phyloP scores from a whole-genome alignment of 306 rosid species.

The Spatholobus suberectus region DNA sequence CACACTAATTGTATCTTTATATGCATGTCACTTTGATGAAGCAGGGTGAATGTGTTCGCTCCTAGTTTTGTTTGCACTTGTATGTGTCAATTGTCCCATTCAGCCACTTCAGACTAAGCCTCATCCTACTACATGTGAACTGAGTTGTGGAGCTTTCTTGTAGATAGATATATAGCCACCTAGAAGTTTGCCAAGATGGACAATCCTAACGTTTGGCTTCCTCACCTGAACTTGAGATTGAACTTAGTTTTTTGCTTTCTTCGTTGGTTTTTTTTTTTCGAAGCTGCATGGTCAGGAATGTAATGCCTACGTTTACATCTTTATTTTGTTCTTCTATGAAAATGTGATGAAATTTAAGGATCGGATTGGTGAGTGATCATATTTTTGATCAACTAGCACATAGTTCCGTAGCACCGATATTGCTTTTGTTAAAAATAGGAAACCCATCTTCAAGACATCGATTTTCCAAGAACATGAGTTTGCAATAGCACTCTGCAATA shows the following conservation, averaged over 20 bases:
- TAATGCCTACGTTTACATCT: neutral
- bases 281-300: constrained; percentile 31
- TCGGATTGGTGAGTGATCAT: constrained; percentile 31
- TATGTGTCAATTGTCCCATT: neutral
- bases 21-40: constrained; percentile 34
- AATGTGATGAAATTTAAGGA: constrained; percentile 37
- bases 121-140: constrained; percentile 6
- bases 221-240: constrained; percentile 36
- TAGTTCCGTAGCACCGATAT: neutral
- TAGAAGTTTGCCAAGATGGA: constrained; percentile 45
- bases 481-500: neutral
- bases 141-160: constrained; percentile 39
- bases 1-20: neutral
- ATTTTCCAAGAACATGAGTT: neutral
- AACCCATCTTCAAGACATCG: constrained; percentile 1
- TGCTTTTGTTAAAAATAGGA: neutral
- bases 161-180: constrained; percentile 23
- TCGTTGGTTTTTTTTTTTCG: constrained; percentile 33
- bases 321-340: constrained; percentile 27
- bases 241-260: constrained; percentile 29
- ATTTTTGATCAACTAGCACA: constrained; percentile 26
- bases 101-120: constrained; percentile 18
- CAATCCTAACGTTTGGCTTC: constrained; percentile 36
- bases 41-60: constrained; percentile 49
- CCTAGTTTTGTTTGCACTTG: constrained; percentile 29